Conservation (phyloP, 495 filamentous ascomycete species). For the Aspergillus indologenus region DNA sequence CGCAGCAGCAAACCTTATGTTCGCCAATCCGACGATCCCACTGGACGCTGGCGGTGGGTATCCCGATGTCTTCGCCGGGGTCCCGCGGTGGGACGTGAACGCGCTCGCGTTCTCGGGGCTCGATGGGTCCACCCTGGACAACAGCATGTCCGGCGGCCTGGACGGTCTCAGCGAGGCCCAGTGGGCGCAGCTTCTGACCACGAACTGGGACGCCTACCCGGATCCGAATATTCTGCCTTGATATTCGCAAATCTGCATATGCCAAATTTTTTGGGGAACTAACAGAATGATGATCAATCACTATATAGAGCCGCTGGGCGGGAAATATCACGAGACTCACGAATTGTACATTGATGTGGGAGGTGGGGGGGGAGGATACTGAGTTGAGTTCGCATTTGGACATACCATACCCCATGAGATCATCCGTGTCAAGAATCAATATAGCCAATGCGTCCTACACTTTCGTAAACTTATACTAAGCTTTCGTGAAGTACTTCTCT, state of each 20-base stretch:
- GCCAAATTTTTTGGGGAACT: no score
- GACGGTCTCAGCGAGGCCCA: not conserved
- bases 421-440: not conserved
- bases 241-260: not conserved
- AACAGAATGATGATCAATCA: not conserved
- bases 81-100: not conserved
- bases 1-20: not conserved
- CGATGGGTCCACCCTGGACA: not conserved
- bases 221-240: not conserved
- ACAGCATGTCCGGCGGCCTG: not conserved
- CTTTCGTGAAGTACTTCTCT: no score
- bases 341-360: not conserved
- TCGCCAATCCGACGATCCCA: not conserved
- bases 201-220: not conserved
- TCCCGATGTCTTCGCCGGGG: not conserved
- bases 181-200: slow-evolving; percentile 1
- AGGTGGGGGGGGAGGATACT: not conserved
- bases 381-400: not conserved
- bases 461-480: no score
- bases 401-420: not conserved
- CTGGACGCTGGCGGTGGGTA: not conserved
- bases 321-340: not conserved
- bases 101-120: not conserved
- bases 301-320: not conserved
- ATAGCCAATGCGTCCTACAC: not conserved